phyloP scores from a whole-genome alignment of 176 grass and related monocot genomes.

The Aechmea fasciata region DNA sequence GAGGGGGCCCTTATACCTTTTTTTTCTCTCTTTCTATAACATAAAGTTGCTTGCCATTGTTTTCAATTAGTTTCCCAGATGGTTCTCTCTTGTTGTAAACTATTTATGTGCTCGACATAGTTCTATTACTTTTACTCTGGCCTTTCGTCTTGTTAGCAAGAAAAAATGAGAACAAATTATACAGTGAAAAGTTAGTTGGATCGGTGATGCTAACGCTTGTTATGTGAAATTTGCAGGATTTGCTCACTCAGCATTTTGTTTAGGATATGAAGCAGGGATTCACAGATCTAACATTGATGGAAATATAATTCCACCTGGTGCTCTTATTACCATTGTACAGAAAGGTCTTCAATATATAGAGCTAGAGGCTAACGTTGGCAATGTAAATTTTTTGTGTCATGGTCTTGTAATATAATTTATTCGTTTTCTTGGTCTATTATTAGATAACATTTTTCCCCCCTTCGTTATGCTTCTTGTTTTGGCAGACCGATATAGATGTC shows the following conservation, averaged over 20 bases:
- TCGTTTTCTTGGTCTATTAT: not conserved
- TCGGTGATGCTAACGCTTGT: slow-evolving; percentile 15
- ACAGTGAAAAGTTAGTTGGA: slow-evolving; percentile 11
- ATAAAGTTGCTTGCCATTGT: too few species aligned
- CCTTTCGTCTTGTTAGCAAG: too few species aligned
- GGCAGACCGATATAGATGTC: slow-evolving; percentile 56
- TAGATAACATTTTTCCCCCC: not conserved
- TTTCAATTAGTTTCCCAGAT: too few species aligned
- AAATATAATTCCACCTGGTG: slow-evolving; percentile 74
- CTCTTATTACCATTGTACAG: slow-evolving; percentile 83
- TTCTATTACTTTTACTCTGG: too few species aligned
- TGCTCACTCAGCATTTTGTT: slow-evolving; percentile 71
- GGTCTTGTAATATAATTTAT: not conserved
- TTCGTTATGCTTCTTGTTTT: not conserved
- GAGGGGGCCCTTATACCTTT: too few species aligned
- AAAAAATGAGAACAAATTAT: too few species aligned
- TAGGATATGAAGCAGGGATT: slow-evolving; percentile 85
- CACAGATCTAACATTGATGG: slow-evolving; percentile 52
- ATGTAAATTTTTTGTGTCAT: slow-evolving; percentile 34
- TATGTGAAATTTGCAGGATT: slow-evolving; percentile 48
- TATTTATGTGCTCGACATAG: too few species aligned
- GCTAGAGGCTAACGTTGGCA: slow-evolving; percentile 76
- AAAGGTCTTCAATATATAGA: slow-evolving; percentile 98
- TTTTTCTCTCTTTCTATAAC: too few species aligned
- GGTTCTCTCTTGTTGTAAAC: too few species aligned